Evolutionary conservation across 1,139 yeast species (phyloP), one percentile per base, ranked within the genome.

Genomic region (Scheffersomyces segobiensis): DNA sequence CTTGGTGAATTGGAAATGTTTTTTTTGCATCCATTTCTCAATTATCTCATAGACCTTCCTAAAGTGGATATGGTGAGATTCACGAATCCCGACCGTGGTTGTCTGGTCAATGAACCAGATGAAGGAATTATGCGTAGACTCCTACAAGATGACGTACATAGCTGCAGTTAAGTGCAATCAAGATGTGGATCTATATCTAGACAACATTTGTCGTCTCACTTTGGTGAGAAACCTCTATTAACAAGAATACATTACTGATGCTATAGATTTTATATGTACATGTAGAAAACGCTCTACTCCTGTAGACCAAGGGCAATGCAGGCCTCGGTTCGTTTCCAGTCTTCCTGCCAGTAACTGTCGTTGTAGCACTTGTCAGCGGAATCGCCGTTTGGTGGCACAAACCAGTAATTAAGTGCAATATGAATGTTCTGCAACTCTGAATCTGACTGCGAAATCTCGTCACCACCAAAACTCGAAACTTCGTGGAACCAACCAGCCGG

Each of bases 401-500:
- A 87, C 95, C 95, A 89, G 69, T 88, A 88, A 67, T 89, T 89
- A 6, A 88, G 65, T 0, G 93, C 93, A 53, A 84, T 75, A 67
- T 89, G 93, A 5, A 79, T 74, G 26, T 72, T 69, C 17, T 67
- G 66, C 39, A 65, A 59, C n/a, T 65, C 61, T n/a, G 49, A 12
- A 46, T 60, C 54, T 10, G 59, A 8, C 56, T 48, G 21, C 24
- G 24, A 14, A 17, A 6, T 60, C 18, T 59, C 53, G 6, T 55
- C 64, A 5, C 57, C 65, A 0, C 88, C 87, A 68, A 78, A 87
- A n/a, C 91, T 87, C 32, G 89, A 83, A 1, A 89, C 95, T 69
- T 89, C 95, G 68, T 89, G 95, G 67, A 89, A 89, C 93, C 93
- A 89, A 1, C 93, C 92, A 0, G 90, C 83, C 0, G 95, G 95